A percentile compares a stretch with the other conserved stretches of the same genome.
Conservation (phyloP, 345 rosid genomes). For the Pugionium cornutum region DNA sequence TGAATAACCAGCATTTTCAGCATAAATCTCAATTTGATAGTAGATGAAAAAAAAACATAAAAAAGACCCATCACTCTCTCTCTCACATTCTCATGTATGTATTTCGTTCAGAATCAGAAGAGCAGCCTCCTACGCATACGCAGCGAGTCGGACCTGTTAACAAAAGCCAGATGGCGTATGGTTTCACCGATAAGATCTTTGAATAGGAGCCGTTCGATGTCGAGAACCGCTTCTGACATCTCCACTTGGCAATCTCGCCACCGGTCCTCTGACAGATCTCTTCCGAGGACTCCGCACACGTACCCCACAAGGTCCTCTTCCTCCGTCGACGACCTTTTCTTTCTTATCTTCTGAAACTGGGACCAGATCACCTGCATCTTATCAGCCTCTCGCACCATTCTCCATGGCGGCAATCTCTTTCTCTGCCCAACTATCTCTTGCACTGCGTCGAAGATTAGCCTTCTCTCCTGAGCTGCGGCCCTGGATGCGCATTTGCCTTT, state of each 20-base stretch:
- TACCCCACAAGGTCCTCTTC: slow-evolving; percentile 54
- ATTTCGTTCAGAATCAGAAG: slow-evolving; percentile 45
- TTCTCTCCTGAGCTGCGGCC: slow-evolving; percentile 50
- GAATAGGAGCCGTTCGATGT: slow-evolving; percentile 74
- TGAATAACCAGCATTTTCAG: too few relatives aligned
- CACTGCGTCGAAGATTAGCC: slow-evolving; percentile 67
- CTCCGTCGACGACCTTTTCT: slow-evolving; percentile 40
- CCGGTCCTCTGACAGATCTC: slow-evolving; percentile 72
- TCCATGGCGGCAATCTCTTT: slow-evolving; percentile 64
- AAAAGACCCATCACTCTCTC: slow-evolving; percentile 15
- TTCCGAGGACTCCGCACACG: slow-evolving; percentile 68
- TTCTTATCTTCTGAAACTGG: slow-evolving; percentile 59
- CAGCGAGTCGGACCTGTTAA: slow-evolving; percentile 37
- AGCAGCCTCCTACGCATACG: slow-evolving; percentile 58
- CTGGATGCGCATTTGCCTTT: slow-evolving; percentile 48
- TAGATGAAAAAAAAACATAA: too few relatives aligned
- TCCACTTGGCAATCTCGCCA: slow-evolving; percentile 70
- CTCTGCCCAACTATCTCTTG: slow-evolving; percentile 58
- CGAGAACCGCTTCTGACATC: slow-evolving; percentile 72
- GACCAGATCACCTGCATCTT: slow-evolving; percentile 61
- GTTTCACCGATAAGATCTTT: slow-evolving; percentile 87
- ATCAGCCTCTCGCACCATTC: slow-evolving; percentile 36
- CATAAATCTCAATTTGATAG: too few relatives aligned
- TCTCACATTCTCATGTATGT: too few relatives aligned
- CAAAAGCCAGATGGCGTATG: slow-evolving; percentile 59